Evolutionary conservation across 805 yeast genomes (phyloP).

Genomic region (Wickerhamomyces chambardii): DNA sequence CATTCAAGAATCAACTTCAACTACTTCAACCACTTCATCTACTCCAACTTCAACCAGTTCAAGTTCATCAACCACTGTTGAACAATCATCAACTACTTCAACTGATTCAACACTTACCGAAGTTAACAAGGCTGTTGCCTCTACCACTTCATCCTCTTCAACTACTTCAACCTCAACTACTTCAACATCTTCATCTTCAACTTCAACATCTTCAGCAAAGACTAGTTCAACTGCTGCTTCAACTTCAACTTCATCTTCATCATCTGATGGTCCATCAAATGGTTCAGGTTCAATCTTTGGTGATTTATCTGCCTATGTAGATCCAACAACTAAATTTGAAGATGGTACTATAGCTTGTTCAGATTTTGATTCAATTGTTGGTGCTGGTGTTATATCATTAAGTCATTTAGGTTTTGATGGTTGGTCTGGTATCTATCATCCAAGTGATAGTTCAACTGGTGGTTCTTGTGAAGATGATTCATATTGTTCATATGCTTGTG

Average conservation of each 20-base stretch:
- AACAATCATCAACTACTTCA: conserved; percentile 10
- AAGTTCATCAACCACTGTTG: conserved; percentile 9
- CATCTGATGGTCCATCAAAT: conserved; percentile 21
- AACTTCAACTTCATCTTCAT: conserved; percentile 10
- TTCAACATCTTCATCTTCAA: conserved; percentile 12
- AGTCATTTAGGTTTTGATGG: conserved; percentile 76
- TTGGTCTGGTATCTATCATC: conserved; percentile 59
- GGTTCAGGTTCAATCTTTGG: conserved; percentile 34
- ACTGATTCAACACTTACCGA: conserved; percentile 6
- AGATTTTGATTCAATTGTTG: conserved; percentile 51
- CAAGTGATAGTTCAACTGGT: conserved; percentile 51
- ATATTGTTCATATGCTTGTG: conserved; percentile 97
- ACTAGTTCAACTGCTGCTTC: too few relatives aligned
- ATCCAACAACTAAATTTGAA: conserved; percentile 49
- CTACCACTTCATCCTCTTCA: conserved; percentile 17
- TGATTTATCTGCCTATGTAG: conserved; percentile 45
- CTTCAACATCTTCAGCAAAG: conserved; percentile 12
- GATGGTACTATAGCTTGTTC: conserved; percentile 68
- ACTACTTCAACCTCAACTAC: conserved; percentile 15
- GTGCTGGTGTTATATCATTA: conserved; percentile 74
- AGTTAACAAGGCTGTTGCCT: conserved; percentile 16
- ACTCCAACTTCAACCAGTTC: conserved; percentile 2
- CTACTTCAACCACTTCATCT: conserved; percentile 8
- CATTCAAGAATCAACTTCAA: conserved; percentile 22
- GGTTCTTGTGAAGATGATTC: conserved; percentile 74